Evolutionary conservation across 176 grass and related monocot genomes (phyloP), one percentile per base, ranked within the genome.

Genomic region (Zea luxurians): DNA sequence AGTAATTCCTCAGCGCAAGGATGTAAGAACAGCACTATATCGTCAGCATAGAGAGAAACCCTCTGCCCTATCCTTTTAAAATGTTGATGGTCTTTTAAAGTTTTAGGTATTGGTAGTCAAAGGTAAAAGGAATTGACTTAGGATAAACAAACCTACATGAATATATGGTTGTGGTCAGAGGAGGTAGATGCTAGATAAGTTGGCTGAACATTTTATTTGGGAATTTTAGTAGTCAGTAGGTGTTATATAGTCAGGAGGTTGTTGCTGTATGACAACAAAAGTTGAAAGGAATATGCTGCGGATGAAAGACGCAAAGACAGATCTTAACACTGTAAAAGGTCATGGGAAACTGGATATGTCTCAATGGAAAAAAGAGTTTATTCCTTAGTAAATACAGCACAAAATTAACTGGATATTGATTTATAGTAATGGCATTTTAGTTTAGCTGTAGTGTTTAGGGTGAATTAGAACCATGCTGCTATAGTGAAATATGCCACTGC

Each of bases 71-170:
- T 27, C 0, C 49, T 46, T 46, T 46, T 10, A 2, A 46, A 46
- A 10, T 46, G 9, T 46, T 46, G 45, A 46, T 46, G 45, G 3
- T 13, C 49, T 53, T 53, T 61, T 61, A 61, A 36, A 61, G 12
- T 61, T 61, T 63, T 37, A 37, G 59, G 5, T 63, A 63, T 7
- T 15, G 61, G 34, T 63, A 63, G 61, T 63, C 34, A 63, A 37
- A 15, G 61, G 27, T 36, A 37, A 63, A 37, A 63, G 5, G 34
- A 6, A 13, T 37, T 63, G 5, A 63, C 11, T 63, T 63, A 7
- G 61, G 61, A 62, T 11, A 63, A 63, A 63, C 61, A 63, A 63
- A 63, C 61, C 61, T 37, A 63, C 8, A 63, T 63, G 61, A 6
- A 13, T 5, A 37, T 63, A 35, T 61, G 10, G 5, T 36, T 37